Base-by-base conservation (phyloP, 345 rosid species). In the Salix purpurea region DNA sequence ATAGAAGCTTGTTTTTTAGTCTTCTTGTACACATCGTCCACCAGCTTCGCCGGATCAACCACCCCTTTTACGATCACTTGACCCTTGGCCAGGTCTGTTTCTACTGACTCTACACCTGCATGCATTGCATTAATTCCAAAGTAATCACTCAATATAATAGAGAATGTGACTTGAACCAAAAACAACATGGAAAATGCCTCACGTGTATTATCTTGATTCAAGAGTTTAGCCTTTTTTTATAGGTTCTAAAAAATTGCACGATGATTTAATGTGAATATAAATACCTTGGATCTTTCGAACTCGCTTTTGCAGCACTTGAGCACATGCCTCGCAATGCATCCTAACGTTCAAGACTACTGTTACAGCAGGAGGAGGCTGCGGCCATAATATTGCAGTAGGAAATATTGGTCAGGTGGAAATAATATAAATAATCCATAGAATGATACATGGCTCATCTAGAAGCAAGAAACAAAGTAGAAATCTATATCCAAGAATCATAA, bases 321-420 rank as follows among this genome's bases (percentile, higher is more conserved):
- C 91, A 58, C 96, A 91, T 32, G 93, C 96, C 69, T 91, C 96
- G 7, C 93, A 91, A 62, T 91, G 91, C 96, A 91, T 91, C 50
- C 86, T 75, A 34, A 91, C 70, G 26, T 84, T 88, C 86, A 89
- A 32, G n/a, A 77, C 88, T 3, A 88, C 89, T 48, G 93, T 91
- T 30, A 83, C 77, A 26, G 76, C 81, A 5, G 86, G 60, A 65
- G 90, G 89, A 80, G 87, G 86, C 89, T 88, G 86, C 82, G 61
- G 76, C 30, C 66, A 80, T 19, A 19, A 52, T 6, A 52, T 52
- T 2, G n/a, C 58, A 18, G 0, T 19, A 2, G 19, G 2, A 50
- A 50, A 52, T 52, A 52, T 2, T 6, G 58, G 9, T 19, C 21
- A 2, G 10, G 2, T 52, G 19, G 9, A 18, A 18, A 50, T 50